Evolutionary conservation across 83 land plant genomes (phyloP).

Genomic region (Picea abies): DNA sequence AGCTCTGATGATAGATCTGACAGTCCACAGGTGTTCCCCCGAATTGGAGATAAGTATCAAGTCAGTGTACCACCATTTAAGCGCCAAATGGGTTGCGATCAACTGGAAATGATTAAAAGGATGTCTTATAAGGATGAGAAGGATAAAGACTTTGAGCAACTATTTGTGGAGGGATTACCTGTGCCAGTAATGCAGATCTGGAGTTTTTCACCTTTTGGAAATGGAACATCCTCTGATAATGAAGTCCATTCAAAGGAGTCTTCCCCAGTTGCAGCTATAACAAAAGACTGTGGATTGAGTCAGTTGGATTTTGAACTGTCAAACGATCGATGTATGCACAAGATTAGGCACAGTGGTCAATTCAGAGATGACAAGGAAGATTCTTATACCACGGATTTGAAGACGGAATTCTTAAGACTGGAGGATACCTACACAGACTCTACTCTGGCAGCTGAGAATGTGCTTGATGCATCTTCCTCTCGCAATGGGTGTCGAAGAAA

Average conservation of each 20-base stretch:
- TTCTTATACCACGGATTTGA: not conserved
- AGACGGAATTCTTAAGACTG: not conserved
- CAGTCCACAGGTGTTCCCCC: slow-evolving; percentile 33
- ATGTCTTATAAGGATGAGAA: not conserved
- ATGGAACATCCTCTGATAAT: not conserved
- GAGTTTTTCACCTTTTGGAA: not conserved
- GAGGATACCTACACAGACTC: not conserved
- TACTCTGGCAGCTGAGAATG: not conserved
- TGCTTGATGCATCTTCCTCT: not conserved
- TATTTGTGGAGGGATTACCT: slow-evolving; percentile 19
- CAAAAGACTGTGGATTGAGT: not conserved
- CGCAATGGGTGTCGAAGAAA: not conserved
- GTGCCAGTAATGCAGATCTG: slow-evolving; percentile 35
- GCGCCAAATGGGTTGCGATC: slow-evolving; percentile 2
- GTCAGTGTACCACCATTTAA: slow-evolving; percentile 34
- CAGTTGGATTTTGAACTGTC: not conserved
- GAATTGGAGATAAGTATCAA: slow-evolving; percentile 66
- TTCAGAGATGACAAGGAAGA: too few relatives aligned
- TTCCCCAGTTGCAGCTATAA: not conserved
- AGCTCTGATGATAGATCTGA: slow-evolving; percentile 22
- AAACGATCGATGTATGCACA: not conserved
- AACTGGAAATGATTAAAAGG: not conserved
- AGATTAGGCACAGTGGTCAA: not conserved
- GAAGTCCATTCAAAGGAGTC: not conserved
- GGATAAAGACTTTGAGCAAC: not conserved